Percentiles rank a stretch among this genome's conserved stretches.
These are phyloP conservation scores for Tulasnella sp. DNA, from an alignment of 768 basidiomycete genomes.

Conservation along the genomic window DNA sequence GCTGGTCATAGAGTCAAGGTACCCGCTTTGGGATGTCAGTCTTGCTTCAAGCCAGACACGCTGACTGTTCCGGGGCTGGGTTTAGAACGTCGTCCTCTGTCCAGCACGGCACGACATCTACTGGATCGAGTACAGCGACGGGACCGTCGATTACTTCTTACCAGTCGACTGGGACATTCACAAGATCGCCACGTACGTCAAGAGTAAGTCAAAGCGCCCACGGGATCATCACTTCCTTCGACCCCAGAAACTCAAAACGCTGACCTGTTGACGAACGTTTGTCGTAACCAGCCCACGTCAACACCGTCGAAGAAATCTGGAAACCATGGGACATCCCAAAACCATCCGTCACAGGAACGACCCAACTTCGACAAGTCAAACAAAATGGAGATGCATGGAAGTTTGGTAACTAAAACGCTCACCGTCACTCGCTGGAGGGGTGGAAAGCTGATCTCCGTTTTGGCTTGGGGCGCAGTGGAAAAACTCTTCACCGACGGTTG, in stretches of 20 bases:
- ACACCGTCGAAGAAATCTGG: background rate
- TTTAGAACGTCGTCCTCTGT: conserved; percentile 10
- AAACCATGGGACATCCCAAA: background rate
- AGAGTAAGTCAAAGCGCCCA: background rate
- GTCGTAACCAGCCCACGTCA: background rate
- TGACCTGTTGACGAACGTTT: background rate
- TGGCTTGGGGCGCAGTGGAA: background rate
- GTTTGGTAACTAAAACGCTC: background rate
- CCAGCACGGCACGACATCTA: conserved; percentile 13
- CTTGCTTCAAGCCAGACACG: background rate
- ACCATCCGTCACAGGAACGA: background rate
- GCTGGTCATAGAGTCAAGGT: background rate
- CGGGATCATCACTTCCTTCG: too few species aligned
- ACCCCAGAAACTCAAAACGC: too few species aligned
- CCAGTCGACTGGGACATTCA: conserved; percentile 13
- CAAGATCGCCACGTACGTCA: conserved; percentile 1
- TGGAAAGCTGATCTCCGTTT: background rate
- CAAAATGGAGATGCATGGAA: background rate
- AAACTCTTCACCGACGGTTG: conserved; percentile 5
- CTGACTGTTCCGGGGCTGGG: background rate
- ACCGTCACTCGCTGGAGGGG: background rate
- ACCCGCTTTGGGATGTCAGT: background rate
- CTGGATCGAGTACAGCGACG: conserved; percentile 14
- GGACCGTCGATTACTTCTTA: conserved; percentile 10
- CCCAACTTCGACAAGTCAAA: background rate